These are phyloP conservation scores for Insectozyma bohioensis DNA, from an alignment of 1,139 yeast genomes.

Conservation along the genomic window DNA sequence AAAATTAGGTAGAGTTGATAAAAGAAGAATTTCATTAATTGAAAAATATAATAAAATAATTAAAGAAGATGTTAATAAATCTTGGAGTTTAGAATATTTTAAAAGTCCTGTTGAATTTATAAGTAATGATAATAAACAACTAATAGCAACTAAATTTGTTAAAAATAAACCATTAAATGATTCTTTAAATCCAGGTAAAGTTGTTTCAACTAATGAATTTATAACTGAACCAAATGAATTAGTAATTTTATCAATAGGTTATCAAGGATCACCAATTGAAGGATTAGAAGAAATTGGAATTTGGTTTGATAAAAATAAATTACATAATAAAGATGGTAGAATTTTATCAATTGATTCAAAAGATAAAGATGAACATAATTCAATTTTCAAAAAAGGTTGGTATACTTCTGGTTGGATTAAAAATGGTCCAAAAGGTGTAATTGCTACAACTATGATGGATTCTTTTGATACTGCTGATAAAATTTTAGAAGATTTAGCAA, in stretches of 20 bases:
- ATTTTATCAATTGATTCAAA: conserved; percentile 34
- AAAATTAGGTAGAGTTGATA: conserved; percentile 60
- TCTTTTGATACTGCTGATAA: conserved; percentile 72
- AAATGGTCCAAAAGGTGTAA: conserved; percentile 87
- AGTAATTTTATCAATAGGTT: conserved; percentile 84
- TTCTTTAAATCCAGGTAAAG: conserved; percentile 32
- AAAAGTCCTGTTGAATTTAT: conserved; percentile 63
- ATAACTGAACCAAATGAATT: conserved; percentile 54
- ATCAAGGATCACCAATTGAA: conserved; percentile 61
- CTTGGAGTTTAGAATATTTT: conserved; percentile 72
- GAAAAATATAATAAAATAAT: conserved; percentile 48
- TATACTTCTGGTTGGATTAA: conserved; percentile 94
- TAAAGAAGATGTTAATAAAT: conserved; percentile 20
- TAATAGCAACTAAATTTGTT: conserved; percentile 51
- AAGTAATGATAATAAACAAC: conserved; percentile 28
- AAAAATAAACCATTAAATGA: conserved; percentile 42
- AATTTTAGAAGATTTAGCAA: conserved; percentile 53
- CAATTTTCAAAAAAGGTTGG: conserved; percentile 46
- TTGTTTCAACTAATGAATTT: conserved; percentile 42
- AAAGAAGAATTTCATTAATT: conserved; percentile 66
- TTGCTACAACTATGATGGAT: conserved; percentile 88
- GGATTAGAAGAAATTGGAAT: conserved; percentile 58
- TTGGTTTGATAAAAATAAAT: conserved; percentile 58
- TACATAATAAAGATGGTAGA: conserved; percentile 65
- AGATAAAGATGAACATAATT: conserved; percentile 21